These are phyloP conservation scores for Epichloe hybrida DNA, from an alignment of 2,329 filamentous ascomycete species.

Conservation along the genomic window DNA sequence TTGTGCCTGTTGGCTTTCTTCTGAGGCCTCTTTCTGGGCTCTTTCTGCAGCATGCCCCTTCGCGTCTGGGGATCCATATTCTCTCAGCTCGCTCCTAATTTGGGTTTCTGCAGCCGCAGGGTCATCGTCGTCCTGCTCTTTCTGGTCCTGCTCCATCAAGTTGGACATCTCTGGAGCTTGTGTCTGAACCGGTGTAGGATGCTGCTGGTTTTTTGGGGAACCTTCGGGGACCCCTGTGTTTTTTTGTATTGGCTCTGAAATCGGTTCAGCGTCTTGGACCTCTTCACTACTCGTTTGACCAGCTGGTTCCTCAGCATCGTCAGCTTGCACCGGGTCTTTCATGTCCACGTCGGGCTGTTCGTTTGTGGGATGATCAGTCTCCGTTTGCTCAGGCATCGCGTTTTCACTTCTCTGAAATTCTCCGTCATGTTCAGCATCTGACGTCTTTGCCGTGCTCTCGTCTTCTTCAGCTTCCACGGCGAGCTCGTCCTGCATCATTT, in stretches of 20 bases:
- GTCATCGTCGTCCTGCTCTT: slow-evolving; percentile 1
- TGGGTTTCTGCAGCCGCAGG: slow-evolving; percentile 10
- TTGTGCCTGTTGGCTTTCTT: slow-evolving; percentile 1
- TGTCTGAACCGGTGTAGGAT: neutral
- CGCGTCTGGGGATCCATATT: slow-evolving; percentile 4
- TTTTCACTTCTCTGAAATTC: neutral
- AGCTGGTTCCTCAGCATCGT: neutral
- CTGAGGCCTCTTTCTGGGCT: neutral
- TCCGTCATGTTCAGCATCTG: neutral
- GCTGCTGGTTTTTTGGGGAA: neutral
- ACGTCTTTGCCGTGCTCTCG: neutral
- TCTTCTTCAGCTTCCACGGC: neutral
- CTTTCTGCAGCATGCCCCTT: neutral
- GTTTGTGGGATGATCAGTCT: neutral
- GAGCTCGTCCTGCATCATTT: neutral
- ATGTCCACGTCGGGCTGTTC: slow-evolving; percentile 5
- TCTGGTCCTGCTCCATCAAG: neutral
- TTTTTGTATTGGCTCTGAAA: neutral
- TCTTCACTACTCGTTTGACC: neutral
- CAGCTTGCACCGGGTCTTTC: slow-evolving; percentile 3
- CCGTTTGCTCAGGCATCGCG: neutral
- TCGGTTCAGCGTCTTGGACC: neutral
- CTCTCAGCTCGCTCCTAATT: slow-evolving; percentile 10
- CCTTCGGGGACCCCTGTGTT: neutral
- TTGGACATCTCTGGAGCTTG: neutral